These are phyloP conservation scores for Silybum marianum DNA, from an alignment of 129 eudicot genomes.

Conservation along the genomic window DNA sequence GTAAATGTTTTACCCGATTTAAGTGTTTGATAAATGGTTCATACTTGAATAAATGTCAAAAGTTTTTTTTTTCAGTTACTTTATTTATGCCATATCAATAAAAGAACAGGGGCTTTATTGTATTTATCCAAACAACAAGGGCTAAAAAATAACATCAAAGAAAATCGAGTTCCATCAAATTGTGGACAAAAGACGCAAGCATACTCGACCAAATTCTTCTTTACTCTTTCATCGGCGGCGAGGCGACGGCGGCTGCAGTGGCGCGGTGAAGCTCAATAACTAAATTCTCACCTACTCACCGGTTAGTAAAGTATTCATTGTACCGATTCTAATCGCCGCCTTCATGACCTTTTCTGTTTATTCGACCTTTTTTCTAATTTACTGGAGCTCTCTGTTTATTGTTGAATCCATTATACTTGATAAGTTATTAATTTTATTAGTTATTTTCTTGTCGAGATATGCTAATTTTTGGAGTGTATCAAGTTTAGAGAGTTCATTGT, in stretches of 20 bases:
- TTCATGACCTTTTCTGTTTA: neutral
- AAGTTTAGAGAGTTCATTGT: conserved; percentile 1
- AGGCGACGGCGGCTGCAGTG: neutral
- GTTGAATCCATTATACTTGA: neutral
- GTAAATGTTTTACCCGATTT: too few relatives aligned
- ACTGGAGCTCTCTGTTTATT: neutral
- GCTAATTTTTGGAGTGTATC: neutral
- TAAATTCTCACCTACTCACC: neutral
- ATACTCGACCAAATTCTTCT: neutral
- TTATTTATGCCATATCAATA: neutral
- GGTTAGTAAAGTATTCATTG: neutral
- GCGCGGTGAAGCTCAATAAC: neutral
- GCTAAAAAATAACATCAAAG: neutral
- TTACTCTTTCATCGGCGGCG: neutral
- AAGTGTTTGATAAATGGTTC: too few relatives aligned
- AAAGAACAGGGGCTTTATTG: neutral
- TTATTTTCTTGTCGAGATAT: neutral
- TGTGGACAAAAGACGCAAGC: neutral
- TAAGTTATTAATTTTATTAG: neutral
- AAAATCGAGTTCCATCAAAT: neutral
- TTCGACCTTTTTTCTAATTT: neutral
- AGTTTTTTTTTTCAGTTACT: neutral
- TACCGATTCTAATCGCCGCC: neutral
- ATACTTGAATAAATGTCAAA: neutral
- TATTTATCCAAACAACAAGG: neutral